A percentile compares a stretch with the other conserved stretches of the same genome.
phyloP scores from a whole-genome alignment of 495 filamentous ascomycete species.

The Aspergillus heteromorphus region DNA sequence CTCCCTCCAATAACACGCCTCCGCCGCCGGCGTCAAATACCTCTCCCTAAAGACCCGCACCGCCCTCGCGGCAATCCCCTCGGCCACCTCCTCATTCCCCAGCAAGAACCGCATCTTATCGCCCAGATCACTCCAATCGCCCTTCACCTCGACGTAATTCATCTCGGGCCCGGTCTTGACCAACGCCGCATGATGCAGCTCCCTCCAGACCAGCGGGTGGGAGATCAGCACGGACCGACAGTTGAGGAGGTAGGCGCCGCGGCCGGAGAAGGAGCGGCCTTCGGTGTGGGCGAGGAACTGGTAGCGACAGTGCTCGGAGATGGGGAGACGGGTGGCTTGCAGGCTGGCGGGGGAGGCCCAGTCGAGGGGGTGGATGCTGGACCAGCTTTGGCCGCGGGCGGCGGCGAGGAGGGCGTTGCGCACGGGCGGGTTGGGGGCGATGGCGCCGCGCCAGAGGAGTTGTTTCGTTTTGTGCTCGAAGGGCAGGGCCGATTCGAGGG shows the following conservation, averaged over 20 bases:
- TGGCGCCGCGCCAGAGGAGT: conserved; percentile 64
- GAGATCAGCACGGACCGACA: conserved; percentile 54
- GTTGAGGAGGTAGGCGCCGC: conserved; percentile 54
- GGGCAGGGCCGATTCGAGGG: conserved; percentile 12
- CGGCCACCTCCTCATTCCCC: conserved; percentile 42
- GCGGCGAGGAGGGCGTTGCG: conserved; percentile 44
- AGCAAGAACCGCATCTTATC: conserved; percentile 47
- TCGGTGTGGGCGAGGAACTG: conserved; percentile 56
- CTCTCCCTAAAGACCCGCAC: conserved; percentile 51
- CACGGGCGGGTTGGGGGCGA: conserved; percentile 32
- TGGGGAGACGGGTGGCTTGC: conserved; percentile 35
- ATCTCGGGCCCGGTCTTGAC: conserved; percentile 46
- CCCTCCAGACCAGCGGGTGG: conserved; percentile 35
- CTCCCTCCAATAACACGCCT: conserved; percentile 56
- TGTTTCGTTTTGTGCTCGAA: conserved; percentile 54
- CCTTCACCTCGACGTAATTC: conserved; percentile 54
- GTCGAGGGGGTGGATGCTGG: conserved; percentile 44
- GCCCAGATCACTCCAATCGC: conserved; percentile 51
- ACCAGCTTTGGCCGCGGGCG: conserved; percentile 43
- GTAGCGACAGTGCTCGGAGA: conserved; percentile 57
- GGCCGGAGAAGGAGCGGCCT: conserved; percentile 53
- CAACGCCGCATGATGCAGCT: conserved; percentile 37
- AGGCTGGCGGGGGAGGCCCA: too few relatives aligned
- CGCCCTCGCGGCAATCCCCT: conserved; percentile 51
- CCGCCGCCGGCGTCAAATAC: conserved; percentile 56